Percentiles rank a stretch among this genome's conserved stretches.
These are phyloP conservation scores for Neocallimastix lanati DNA, from an alignment of 192 early-diverging fungal species.

Conservation along the genomic window DNA sequence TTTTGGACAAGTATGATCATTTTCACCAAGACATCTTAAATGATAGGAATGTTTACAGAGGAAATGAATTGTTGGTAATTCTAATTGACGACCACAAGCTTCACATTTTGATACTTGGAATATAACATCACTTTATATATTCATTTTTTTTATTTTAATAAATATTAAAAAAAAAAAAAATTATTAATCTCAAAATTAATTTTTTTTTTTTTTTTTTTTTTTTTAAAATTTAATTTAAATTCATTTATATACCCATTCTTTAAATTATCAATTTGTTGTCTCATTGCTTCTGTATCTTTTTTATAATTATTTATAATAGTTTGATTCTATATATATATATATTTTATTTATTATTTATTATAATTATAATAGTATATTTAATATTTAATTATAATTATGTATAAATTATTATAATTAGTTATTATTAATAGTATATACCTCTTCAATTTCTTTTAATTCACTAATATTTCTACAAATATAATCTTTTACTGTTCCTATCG, in stretches of 20 bases:
- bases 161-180: no score
- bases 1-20: constrained; percentile 47
- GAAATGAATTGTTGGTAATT: constrained; percentile 84
- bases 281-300: constrained; percentile 57
- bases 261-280: constrained; percentile 66
- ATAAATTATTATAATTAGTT: no score
- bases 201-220: no score
- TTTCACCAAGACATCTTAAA: constrained; percentile 50
- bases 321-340: constrained; percentile 16
- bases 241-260: constrained; percentile 39
- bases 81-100: constrained; percentile 51
- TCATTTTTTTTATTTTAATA: no score
- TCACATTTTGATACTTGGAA: constrained; percentile 12
- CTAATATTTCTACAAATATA: constrained; percentile 64
- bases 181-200: no score
- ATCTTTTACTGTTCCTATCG: constrained; percentile 66
- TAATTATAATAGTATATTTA: neutral
- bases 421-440: no score
- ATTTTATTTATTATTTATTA: neutral
- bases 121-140: constrained; percentile 1
- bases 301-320: constrained; percentile 54
- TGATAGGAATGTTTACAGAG: constrained; percentile 92
- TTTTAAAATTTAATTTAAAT: no score
- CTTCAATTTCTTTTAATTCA: constrained; percentile 42
- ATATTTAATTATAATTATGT: neutral